These are phyloP conservation scores for Penicillium subrubescens DNA, from an alignment of 495 filamentous ascomycete genomes.

Conservation along the genomic window DNA sequence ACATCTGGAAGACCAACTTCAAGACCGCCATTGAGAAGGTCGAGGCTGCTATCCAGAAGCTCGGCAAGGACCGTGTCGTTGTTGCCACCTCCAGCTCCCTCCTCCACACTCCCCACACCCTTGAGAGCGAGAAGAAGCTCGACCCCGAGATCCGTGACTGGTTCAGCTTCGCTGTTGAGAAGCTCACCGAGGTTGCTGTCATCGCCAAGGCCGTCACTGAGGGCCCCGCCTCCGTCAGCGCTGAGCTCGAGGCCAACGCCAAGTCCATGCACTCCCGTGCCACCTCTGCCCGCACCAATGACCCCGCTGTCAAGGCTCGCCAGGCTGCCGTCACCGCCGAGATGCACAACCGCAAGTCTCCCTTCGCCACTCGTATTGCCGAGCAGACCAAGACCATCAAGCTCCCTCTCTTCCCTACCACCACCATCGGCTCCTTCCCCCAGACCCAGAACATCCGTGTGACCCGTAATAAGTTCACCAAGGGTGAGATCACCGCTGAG, in stretches of 20 bases:
- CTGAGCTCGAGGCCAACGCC: conserved; percentile 90
- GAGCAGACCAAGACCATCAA: conserved; percentile 85
- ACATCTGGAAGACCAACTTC: conserved; percentile 99
- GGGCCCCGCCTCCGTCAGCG: conserved; percentile 80
- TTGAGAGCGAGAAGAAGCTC: conserved; percentile 96
- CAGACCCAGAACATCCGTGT: conserved; percentile 98
- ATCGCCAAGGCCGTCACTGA: conserved; percentile 96
- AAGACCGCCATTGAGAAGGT: conserved; percentile 84
- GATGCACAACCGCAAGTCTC: conserved; percentile 88
- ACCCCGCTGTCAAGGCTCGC: conserved; percentile 92
- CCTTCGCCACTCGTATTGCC: conserved; percentile 78
- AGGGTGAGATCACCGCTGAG: conserved; percentile 87
- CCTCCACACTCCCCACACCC: conserved; percentile 96
- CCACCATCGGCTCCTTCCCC: conserved; percentile 98
- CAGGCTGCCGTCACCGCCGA: conserved; percentile 80
- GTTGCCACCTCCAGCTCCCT: conserved; percentile 96
- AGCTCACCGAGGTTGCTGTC: conserved; percentile 84
- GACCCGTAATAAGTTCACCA: conserved; percentile 95
- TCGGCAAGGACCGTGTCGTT: conserved; percentile 94
- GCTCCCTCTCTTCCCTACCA: conserved; percentile 96
- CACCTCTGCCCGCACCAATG: conserved; percentile 90
- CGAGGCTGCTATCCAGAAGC: conserved; percentile 85
- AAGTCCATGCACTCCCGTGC: conserved; percentile 86
- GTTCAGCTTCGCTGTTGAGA: conserved; percentile 98
- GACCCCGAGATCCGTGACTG: conserved; percentile 89